Evolutionary conservation across 2,329 filamentous ascomycete genomes (phyloP).

Genomic region (Phyllosticta ampelicida): DNA sequence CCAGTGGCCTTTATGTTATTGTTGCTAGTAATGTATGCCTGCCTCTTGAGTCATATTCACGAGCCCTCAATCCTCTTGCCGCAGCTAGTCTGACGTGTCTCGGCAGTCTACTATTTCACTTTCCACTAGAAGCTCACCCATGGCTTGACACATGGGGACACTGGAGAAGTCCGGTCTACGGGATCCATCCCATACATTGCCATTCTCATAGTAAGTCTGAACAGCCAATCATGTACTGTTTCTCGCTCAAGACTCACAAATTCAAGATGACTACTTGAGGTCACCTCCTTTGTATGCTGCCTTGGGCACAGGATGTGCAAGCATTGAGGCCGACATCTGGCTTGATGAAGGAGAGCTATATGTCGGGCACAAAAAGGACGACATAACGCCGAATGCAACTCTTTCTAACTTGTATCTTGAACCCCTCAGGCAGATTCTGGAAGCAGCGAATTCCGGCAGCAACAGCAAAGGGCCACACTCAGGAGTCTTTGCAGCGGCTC

Average conservation of each 20-base stretch:
- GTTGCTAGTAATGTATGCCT: background rate
- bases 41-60: background rate
- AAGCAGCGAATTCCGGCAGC: conserved; percentile 25
- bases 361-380: conserved; percentile 48
- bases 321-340: conserved; percentile 63
- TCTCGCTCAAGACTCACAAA: background rate
- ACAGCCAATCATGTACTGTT: background rate
- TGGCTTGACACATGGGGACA: background rate
- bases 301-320: conserved; percentile 47
- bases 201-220: conserved; percentile 3
- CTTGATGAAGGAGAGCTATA: conserved; percentile 46
- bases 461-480: conserved; percentile 35
- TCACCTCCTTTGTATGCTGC: conserved; percentile 52
- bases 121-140: background rate
- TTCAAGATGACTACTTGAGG: conserved; percentile 30
- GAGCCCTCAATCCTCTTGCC: background rate
- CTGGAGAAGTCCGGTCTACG: background rate
- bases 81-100: background rate
- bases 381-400: conserved; percentile 42
- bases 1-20: background rate
- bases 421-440: conserved; percentile 50
- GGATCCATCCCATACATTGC: background rate
- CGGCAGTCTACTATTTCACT: background rate
- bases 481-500: conserved; percentile 42
- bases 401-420: conserved; percentile 54